Evolutionary conservation across 192 early-diverging fungal species (phyloP), one percentile per base, ranked within the genome.

Genomic region (Coemansia sp.): DNA sequence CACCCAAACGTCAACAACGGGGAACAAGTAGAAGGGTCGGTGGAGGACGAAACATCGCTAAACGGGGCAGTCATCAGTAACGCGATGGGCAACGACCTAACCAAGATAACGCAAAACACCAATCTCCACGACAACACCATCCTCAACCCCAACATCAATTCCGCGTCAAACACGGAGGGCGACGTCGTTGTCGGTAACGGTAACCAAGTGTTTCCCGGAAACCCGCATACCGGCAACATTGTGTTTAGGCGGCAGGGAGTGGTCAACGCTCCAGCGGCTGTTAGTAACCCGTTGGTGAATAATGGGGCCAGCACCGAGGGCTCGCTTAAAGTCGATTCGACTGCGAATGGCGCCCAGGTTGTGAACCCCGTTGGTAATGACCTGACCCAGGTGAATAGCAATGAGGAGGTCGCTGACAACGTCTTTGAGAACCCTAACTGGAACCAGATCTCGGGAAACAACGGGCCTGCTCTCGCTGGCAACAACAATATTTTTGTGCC

Each of bases 291-390:
- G 0, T 27, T 53, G 1, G 59, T 73, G 48, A 79, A 79, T 53
- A 79, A 65, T 44, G 76, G 76, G n/a, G 70, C 62, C 8, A n/a
- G 65, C 8, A 17, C 37, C 0, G 56, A 73, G 26, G 76, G 76
- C 14, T 36, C 76, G 9, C 21, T 48, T 3, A 60, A 69, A 24
- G 57, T 63, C 12, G 63, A 54, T 7, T 29, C 62, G 17, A 69
- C 70, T 1, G 48, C 72, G 48, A 67, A 72, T 24, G 76, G 62
- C 11, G 62, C 76, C 3, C 36, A 33, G 0, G 42, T 79, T 2
- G 21, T 56, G 12, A 79, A 79, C 56, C 70, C 76, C 0, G 70
- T 79, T 18, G 76, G 76, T 2, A 79, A 79, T 56, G 65, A 66
- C 11, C 56, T 79, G 32, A 54, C 63, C 0, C 70, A 79, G 59